Evolutionary conservation across 192 early-diverging fungal species (phyloP).

Genomic region (Rhizophagus clarus): DNA sequence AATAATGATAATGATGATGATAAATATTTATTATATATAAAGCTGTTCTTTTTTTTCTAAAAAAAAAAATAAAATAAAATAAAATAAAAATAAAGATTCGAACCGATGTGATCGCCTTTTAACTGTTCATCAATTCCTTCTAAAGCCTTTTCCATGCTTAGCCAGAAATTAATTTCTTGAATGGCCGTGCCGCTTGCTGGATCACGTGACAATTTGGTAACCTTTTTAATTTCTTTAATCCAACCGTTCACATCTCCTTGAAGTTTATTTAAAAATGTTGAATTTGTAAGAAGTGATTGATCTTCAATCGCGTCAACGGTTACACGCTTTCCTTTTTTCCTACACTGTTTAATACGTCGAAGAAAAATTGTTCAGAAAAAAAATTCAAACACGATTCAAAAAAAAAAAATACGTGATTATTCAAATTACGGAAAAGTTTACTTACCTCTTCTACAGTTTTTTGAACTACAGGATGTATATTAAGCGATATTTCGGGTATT

Average conservation of each 20-base stretch:
- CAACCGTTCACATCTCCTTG: conserved; percentile 96
- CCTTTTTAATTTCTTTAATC: conserved; percentile 99
- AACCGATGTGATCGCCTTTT: conserved; percentile 83
- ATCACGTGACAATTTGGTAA: conserved; percentile 85
- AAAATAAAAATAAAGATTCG: too few relatives aligned
- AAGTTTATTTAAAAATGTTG: conserved; percentile 88
- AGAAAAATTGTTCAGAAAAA: conserved; percentile 1
- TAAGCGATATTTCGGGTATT: conserved; percentile 90
- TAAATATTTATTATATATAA: too few relatives aligned
- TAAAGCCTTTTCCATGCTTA: conserved; percentile 93
- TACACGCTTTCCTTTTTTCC: conserved; percentile 61
- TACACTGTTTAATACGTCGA: conserved; percentile 48
- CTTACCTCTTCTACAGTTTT: conserved; percentile 59
- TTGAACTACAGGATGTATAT: conserved; percentile 83
- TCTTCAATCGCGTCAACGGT: conserved; percentile 74
- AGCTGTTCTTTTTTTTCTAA: too few relatives aligned
- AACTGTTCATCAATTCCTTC: conserved; percentile 94
- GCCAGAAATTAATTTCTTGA: conserved; percentile 99
- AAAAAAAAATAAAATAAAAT: too few relatives aligned
- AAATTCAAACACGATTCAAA: background rate
- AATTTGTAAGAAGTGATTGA: conserved; percentile 71
- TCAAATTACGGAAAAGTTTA: background rate
- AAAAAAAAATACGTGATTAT: background rate
- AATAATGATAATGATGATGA: too few relatives aligned
- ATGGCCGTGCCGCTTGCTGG: conserved; percentile 88